phyloP scores from a whole-genome alignment of 345 rosid genomes.

The Aethionema arabicum region DNA sequence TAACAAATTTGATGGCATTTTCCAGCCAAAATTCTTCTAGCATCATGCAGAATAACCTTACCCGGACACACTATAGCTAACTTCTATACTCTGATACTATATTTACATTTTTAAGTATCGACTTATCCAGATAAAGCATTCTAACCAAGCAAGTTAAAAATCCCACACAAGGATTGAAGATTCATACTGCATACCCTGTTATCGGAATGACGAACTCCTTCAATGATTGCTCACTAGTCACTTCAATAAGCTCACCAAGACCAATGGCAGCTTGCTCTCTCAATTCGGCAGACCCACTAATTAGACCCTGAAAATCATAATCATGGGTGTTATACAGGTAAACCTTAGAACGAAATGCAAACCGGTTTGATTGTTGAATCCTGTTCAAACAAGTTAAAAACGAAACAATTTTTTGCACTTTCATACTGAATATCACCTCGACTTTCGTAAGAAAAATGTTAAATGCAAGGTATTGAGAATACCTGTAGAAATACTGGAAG shows the following conservation, averaged over 20 bases:
- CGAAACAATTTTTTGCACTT: slow-evolving; percentile 4
- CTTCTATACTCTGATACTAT: neutral
- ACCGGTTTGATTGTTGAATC: neutral
- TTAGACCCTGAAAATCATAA: slow-evolving; percentile 57
- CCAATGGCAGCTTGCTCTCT: slow-evolving; percentile 98
- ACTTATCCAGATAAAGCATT: slow-evolving; percentile 11
- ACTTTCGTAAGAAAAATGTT: neutral
- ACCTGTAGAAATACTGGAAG: slow-evolving; percentile 94
- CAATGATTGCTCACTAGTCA: slow-evolving; percentile 83
- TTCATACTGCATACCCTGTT: slow-evolving; percentile 69
- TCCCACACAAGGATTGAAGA: slow-evolving; percentile 18
- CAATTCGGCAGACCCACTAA: slow-evolving; percentile 86
- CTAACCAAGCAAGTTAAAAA: slow-evolving; percentile 18
- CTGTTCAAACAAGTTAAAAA: slow-evolving; percentile 9
- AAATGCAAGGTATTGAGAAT: slow-evolving; percentile 26
- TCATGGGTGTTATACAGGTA: neutral
- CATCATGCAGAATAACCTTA: neutral
- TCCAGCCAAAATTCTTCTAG: neutral
- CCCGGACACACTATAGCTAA: slow-evolving; percentile 10
- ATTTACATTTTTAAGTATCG: slow-evolving; percentile 10
- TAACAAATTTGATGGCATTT: slow-evolving; percentile 6
- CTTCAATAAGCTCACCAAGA: slow-evolving; percentile 97
- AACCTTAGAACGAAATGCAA: neutral
- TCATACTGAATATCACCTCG: neutral
- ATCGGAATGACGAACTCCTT: slow-evolving; percentile 91